Percentiles rank a stretch among this genome's conserved stretches.
These are phyloP conservation scores for Cordyceps cicadae DNA, from an alignment of 2,329 filamentous ascomycete genomes.

Conservation along the genomic window DNA sequence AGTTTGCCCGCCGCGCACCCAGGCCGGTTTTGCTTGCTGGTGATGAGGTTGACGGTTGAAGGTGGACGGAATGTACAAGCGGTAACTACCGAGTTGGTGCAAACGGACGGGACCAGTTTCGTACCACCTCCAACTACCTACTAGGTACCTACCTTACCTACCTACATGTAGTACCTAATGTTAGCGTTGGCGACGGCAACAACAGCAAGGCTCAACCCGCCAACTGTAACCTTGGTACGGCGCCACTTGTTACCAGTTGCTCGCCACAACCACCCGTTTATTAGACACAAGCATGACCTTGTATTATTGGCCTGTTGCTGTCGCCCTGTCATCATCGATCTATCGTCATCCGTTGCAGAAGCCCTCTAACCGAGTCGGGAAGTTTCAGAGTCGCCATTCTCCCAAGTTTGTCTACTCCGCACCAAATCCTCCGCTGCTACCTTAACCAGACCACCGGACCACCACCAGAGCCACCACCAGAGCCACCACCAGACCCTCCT, in stretches of 20 bases:
- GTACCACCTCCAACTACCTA: too few relatives aligned
- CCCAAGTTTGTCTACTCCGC: constrained; percentile 10
- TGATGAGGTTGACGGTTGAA: neutral
- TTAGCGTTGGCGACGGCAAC: too few relatives aligned
- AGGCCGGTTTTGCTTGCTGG: neutral
- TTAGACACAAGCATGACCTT: too few relatives aligned
- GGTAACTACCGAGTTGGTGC: too few relatives aligned
- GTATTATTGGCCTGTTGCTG: neutral
- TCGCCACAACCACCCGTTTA: too few relatives aligned
- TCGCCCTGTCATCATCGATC: neutral
- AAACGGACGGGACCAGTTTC: too few relatives aligned
- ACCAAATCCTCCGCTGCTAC: constrained; percentile 2
- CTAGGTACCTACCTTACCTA: too few relatives aligned
- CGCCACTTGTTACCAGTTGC: neutral
- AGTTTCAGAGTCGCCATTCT: neutral
- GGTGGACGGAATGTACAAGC: too few relatives aligned
- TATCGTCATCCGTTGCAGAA: neutral
- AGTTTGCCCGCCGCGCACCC: neutral
- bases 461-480: too few relatives aligned
- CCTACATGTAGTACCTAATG: too few relatives aligned
- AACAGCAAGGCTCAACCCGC: neutral
- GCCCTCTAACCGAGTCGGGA: neutral
- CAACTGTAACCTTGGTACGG: neutral
- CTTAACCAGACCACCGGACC: neutral
- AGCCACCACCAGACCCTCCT: neutral